Base-by-base conservation (phyloP, 2,329 filamentous ascomycete genomes). In the Cladosporium austrohemisphaericum region DNA sequence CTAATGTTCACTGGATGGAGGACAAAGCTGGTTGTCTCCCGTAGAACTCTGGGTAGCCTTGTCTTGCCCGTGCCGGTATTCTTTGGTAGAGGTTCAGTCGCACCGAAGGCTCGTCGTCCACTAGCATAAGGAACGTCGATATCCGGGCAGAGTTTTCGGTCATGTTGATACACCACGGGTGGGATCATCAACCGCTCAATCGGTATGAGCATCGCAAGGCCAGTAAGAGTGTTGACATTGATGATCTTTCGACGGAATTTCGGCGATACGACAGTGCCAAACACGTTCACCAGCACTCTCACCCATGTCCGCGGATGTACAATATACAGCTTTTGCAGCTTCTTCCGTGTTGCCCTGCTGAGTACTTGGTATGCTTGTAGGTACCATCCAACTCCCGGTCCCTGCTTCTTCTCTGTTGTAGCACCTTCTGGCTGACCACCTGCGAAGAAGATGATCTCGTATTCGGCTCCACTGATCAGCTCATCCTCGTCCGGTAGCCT, bases 271-370 rank as follows among this genome's bases (percentile, higher is more conserved):
- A 80, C 74, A 20, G 76, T 78, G 3, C 75, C 76, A 62, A 80
- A 76, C 49, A 79, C 72, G 59, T 78, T 76, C 16, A 78, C 69
- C 55, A 80, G 63, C 35, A 79, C 76, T 48, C 76, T 65, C 26
- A 80, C 75, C 76, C 77, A 80, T 20, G 73, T 76, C 49, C 76
- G 71, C 58, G 79, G 76, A 60, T 80, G 77, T 46, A 80, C 77
- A 58, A 80, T 76, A 62, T 78, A 80, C 33, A 80, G 66, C 58
- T 71, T 74, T 59, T 77, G 73, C 50, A 80, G 67, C 51, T 75
- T 69, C 67, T 80, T 80, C 51, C 76, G 70, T 60, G 76, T 75
- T 4, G 76, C 76, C 52, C 77, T 65, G 26, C 73, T 73, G 44
- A 80, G 68, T 52, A 79, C 69, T 58, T 79, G 74, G 62, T 80